Conservation (phyloP, 1,284 basidiomycete genomes). For the Sporisorium exsertum region DNA sequence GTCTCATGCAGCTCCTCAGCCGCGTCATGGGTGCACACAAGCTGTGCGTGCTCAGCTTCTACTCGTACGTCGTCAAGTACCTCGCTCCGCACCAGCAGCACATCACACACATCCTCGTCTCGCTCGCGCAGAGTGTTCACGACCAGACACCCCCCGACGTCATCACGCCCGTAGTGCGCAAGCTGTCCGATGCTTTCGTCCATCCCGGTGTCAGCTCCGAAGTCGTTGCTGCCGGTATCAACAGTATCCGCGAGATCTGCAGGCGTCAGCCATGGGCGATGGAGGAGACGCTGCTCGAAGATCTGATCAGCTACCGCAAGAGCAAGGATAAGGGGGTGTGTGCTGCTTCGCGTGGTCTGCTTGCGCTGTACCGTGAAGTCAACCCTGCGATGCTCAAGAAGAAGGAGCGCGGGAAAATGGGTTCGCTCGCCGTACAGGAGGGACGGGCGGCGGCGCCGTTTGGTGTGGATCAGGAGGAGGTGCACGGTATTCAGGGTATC, state of each 20-base stretch:
- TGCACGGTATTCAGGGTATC: slow-evolving; percentile 84
- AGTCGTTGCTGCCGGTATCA: slow-evolving; percentile 94
- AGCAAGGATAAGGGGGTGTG: slow-evolving; percentile 94
- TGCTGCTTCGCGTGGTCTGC: slow-evolving; percentile 84
- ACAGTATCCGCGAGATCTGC: slow-evolving; percentile 93
- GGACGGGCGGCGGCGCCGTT: slow-evolving; percentile 74
- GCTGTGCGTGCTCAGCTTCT: slow-evolving; percentile 93
- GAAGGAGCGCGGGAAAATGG: slow-evolving; percentile 76
- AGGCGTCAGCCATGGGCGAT: slow-evolving; percentile 93
- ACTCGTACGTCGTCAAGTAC: slow-evolving; percentile 93
- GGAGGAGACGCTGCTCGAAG: slow-evolving; percentile 90
- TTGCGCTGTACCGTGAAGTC: slow-evolving; percentile 94
- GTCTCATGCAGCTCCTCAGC: slow-evolving; percentile 97
- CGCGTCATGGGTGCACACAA: slow-evolving; percentile 94
- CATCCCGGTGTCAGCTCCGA: slow-evolving; percentile 96
- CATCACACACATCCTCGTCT: slow-evolving; percentile 92
- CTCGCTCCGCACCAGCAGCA: slow-evolving; percentile 92
- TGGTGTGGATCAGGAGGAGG: slow-evolving; percentile 79
- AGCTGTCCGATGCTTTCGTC: slow-evolving; percentile 94
- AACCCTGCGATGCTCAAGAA: slow-evolving; percentile 93
- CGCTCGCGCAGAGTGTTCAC: slow-evolving; percentile 94
- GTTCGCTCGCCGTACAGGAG: slow-evolving; percentile 57
- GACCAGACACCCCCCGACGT: slow-evolving; percentile 94
- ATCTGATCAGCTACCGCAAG: slow-evolving; percentile 93
- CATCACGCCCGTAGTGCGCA: slow-evolving; percentile 87